A percentile compares a stretch with the other conserved stretches of the same genome.
These are phyloP conservation scores for Penicillium silybi DNA, from an alignment of 495 filamentous ascomycete species.

Conservation along the genomic window DNA sequence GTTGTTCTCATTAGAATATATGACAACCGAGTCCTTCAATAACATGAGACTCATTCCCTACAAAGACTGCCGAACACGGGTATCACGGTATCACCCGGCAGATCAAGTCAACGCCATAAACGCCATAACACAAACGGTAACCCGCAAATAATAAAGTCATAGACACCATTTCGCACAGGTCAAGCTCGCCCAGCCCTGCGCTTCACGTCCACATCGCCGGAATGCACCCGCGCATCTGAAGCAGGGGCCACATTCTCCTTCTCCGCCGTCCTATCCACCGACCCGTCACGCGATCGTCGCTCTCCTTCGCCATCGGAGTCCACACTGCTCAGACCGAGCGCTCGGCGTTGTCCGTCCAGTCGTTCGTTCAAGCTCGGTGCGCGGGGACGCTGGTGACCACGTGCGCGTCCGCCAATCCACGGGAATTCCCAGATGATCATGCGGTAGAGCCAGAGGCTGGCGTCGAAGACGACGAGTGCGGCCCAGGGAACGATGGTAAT, in stretches of 20 bases:
- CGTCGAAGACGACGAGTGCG: conserved; percentile 62
- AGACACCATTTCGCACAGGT: neutral
- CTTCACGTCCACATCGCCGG: conserved; percentile 12
- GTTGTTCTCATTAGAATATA: conserved; percentile 1
- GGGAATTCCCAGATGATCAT: conserved; percentile 57
- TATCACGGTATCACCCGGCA: conserved; percentile 1
- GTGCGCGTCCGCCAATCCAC: conserved; percentile 58
- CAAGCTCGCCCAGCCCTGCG: conserved; percentile 11
- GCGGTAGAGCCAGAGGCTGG: conserved; percentile 61
- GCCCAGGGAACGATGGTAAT: conserved; percentile 66
- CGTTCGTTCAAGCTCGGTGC: conserved; percentile 61
- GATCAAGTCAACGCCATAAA: neutral
- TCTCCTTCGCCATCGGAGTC: conserved; percentile 1
- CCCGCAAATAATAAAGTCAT: neutral
- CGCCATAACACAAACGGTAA: neutral
- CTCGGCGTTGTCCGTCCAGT: conserved; percentile 49
- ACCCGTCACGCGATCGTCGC: neutral
- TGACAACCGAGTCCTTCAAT: neutral
- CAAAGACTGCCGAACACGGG: neutral
- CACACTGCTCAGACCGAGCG: conserved; percentile 42
- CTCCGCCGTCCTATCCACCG: neutral
- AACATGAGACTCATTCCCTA: neutral
- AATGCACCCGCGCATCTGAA: neutral
- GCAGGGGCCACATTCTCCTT: conserved; percentile 14
- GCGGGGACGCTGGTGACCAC: conserved; percentile 56